Evolutionary conservation across 202 grass and related monocot genomes (phyloP), one percentile per base, ranked within the genome.

Genomic region (Eragrostis tef): DNA sequence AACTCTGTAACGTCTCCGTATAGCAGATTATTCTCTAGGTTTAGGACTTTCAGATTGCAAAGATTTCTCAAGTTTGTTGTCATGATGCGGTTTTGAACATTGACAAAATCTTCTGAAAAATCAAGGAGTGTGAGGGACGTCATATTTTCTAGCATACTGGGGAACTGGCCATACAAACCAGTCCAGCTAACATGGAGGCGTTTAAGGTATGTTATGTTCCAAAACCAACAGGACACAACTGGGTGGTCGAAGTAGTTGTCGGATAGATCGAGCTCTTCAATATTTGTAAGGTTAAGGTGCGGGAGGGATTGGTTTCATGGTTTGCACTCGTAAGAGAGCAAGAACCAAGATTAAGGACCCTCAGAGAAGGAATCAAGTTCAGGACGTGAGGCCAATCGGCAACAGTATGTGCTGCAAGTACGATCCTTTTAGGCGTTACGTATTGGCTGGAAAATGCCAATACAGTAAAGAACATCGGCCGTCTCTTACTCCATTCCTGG

Each of bases 321-420:
- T 61, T 77, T 26, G 56, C 14, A 11, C 73, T 62, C 9, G 5
- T 11, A 22, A 79, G 76, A 16, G 3, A 9, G 75, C 61, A 24
- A 67, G 29, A 6, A 8, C 0, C 0, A 86, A 31, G 29, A 31
- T 31, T 34, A 1, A 3, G 29, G 29, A n/a, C 15, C 51, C 10
- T 39, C 2, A 91, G 3, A 19, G 49, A 58, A 67, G 86, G 68
- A 11, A 88, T 42, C 79, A 22, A 45, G 47, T 64, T 74, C 13
- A 88, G 17, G 1, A 78, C 50, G 12, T 61, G 41, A 10, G 70
- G 13, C 83, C n/a, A n/a, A n/a, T n/a, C n/a, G n/a, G n/a, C n/a
- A n/a, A n/a, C n/a, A n/a, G n/a, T n/a, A n/a, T n/a, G n/a, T n/a
- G n/a, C n/a, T n/a, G n/a, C n/a, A n/a, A n/a, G n/a, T n/a, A n/a